Percentiles rank a stretch among this genome's conserved stretches.
phyloP scores from a whole-genome alignment of 192 early-diverging fungal genomes.

The Gamsiella multidivaricata region DNA sequence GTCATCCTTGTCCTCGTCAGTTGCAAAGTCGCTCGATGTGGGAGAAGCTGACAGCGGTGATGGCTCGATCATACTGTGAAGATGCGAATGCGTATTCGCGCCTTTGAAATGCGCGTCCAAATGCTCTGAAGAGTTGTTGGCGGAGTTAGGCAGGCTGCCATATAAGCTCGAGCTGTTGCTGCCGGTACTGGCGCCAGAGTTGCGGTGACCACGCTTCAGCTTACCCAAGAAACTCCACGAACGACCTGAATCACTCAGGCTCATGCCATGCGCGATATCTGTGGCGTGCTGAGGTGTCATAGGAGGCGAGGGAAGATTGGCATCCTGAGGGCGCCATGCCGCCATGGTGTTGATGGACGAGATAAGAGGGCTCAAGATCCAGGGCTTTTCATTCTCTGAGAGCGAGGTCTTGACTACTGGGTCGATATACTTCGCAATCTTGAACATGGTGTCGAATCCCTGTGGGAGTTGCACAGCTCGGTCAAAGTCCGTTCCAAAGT shows the following conservation, averaged over 20 bases:
- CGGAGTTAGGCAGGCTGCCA: conserved; percentile 18
- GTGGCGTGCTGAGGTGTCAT: conserved; percentile 19
- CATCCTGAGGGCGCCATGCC: conserved; percentile 51
- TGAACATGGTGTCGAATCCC: conserved; percentile 44
- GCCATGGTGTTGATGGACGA: conserved; percentile 51
- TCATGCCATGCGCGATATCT: conserved; percentile 6
- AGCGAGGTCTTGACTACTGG: conserved; percentile 47
- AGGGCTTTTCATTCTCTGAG: conserved; percentile 31
- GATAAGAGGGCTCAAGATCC: conserved; percentile 51
- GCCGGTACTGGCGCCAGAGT: conserved; percentile 17
- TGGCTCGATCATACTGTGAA: too few species aligned
- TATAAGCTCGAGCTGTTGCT: conserved; percentile 14
- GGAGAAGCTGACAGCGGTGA: too few species aligned
- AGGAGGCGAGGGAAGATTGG: conserved; percentile 30
- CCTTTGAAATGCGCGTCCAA: too few species aligned
- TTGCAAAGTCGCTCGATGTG: conserved; percentile 4
- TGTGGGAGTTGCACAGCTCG: conserved; percentile 28
- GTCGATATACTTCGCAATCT: conserved; percentile 48
- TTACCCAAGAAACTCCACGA: conserved; percentile 42
- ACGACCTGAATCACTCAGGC: conserved; percentile 4
- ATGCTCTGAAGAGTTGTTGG: conserved; percentile 21
- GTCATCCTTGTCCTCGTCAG: not conserved
- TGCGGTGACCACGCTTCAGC: conserved; percentile 17
- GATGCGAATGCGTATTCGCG: too few species aligned
- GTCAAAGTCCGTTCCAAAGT: conserved; percentile 55